phyloP scores from a whole-genome alignment of 116 monocot species.

The Papilionanthe hybrid region DNA sequence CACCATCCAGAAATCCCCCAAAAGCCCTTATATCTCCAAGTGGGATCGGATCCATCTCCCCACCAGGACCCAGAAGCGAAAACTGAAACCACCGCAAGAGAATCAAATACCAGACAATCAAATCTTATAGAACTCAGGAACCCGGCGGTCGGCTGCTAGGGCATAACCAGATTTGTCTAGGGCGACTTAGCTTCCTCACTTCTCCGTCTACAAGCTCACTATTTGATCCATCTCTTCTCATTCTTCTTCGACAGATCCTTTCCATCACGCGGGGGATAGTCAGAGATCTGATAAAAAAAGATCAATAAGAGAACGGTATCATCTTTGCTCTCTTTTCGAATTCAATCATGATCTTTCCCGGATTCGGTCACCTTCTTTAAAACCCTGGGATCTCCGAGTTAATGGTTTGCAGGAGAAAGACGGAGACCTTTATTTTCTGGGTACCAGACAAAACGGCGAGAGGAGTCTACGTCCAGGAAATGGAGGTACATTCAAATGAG shows the following conservation, averaged over 20 bases:
- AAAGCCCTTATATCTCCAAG: constrained; percentile 19
- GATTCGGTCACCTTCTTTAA: neutral
- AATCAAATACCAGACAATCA: neutral
- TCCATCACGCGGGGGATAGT: constrained; percentile 23
- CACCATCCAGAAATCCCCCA: constrained; percentile 14
- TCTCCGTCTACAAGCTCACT: constrained; percentile 16
- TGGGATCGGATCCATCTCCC: constrained; percentile 31
- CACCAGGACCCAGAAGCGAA: neutral
- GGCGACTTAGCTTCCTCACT: constrained; percentile 28
- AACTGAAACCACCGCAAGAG: neutral
- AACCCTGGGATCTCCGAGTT: neutral
- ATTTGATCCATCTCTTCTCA: neutral
- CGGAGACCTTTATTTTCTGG: neutral
- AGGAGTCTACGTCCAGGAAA: neutral
- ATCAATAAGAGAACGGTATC: constrained; percentile 25
- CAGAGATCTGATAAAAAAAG: neutral
- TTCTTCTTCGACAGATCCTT: constrained; percentile 6
- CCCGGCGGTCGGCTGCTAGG: constrained; percentile 62
- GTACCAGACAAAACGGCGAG: neutral
- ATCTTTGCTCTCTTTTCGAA: constrained; percentile 32
- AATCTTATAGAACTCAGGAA: constrained; percentile 16
- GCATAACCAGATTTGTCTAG: constrained; percentile 38
- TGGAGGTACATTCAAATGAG: neutral
- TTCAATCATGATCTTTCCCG: constrained; percentile 6
- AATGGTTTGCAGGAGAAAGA: neutral